Percentiles rank a stretch among this genome's conserved stretches.
These are phyloP conservation scores for Skeletonema marinoi DNA, from an alignment of 108 stramenopile genomes.

Conservation along the genomic window DNA sequence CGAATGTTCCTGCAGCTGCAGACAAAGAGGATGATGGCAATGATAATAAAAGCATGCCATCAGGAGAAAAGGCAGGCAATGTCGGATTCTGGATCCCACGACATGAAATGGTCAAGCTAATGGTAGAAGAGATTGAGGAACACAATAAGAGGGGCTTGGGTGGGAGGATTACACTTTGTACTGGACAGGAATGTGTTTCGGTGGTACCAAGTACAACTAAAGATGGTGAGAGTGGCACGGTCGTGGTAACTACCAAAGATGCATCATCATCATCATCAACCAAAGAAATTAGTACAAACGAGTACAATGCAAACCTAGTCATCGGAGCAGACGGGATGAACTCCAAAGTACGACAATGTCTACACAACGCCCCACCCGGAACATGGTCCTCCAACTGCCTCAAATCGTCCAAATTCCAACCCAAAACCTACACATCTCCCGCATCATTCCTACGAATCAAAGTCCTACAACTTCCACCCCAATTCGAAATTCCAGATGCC, in stretches of 20 bases:
- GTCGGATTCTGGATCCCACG: conserved; percentile 53
- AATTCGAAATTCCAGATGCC: conserved; percentile 17
- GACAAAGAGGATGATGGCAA: background rate
- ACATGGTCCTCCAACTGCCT: conserved; percentile 19
- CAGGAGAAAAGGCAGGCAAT: conserved; percentile 20
- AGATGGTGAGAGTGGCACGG: background rate
- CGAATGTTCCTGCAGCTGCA: background rate
- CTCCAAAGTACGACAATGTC: conserved; percentile 59
- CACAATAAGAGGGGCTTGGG: conserved; percentile 22
- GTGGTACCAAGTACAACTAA: conserved; percentile 10
- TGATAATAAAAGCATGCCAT: background rate
- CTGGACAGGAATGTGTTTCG: conserved; percentile 27
- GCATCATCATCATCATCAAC: background rate
- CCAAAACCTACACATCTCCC: conserved; percentile 50
- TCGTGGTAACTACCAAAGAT: background rate
- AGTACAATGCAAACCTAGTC: conserved; percentile 28
- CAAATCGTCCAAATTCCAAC: conserved; percentile 34
- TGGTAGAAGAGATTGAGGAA: conserved; percentile 42
- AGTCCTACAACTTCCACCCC: conserved; percentile 66
- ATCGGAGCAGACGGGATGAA: conserved; percentile 80
- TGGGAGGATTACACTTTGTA: conserved; percentile 31
- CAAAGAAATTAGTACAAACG: background rate
- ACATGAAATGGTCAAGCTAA: conserved; percentile 47
- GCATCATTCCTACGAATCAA: conserved; percentile 62
- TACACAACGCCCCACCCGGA: conserved; percentile 12